Percentiles rank a stretch among this genome's conserved stretches.
phyloP scores from a whole-genome alignment of 2,329 filamentous ascomycete species.

The Exophiala sideris region DNA sequence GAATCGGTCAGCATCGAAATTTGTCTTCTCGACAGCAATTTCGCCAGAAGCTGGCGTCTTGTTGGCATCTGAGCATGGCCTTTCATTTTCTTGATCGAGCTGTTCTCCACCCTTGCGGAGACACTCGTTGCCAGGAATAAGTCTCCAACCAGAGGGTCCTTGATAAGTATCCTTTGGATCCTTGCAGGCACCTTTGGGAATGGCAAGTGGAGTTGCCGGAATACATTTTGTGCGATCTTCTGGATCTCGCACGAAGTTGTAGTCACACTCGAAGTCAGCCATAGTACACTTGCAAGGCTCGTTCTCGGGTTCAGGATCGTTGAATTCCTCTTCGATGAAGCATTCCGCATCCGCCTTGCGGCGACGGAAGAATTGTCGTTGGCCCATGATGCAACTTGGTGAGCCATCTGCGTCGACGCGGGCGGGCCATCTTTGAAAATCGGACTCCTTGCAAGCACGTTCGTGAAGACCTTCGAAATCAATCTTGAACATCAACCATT shows the following conservation, averaged over 20 bases:
- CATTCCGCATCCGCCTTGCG: constrained; percentile 86
- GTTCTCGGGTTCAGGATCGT: constrained; percentile 67
- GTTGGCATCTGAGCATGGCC: constrained; percentile 66
- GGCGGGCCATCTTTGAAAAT: constrained; percentile 87
- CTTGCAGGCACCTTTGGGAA: constrained; percentile 72
- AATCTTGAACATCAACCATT: constrained; percentile 67
- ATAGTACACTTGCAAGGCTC: constrained; percentile 78
- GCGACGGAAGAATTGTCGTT: constrained; percentile 80
- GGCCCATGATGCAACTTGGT: constrained; percentile 89
- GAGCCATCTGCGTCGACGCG: constrained; percentile 75
- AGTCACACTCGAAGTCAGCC: constrained; percentile 92
- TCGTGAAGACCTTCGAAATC: constrained; percentile 82
- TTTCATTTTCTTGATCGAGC: constrained; percentile 70
- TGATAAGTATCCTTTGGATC: constrained; percentile 69
- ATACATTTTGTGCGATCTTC: constrained; percentile 68
- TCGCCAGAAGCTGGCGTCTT: constrained; percentile 60
- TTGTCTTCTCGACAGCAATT: constrained; percentile 58
- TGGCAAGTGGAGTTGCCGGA: constrained; percentile 57
- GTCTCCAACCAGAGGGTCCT: constrained; percentile 84
- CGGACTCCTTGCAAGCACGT: constrained; percentile 68
- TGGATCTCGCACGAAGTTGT: constrained; percentile 69
- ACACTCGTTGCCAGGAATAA: constrained; percentile 82
- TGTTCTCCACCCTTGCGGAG: constrained; percentile 58
- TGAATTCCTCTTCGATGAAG: constrained; percentile 82
- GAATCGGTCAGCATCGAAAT: constrained; percentile 61